These are phyloP conservation scores for Coemansia sp. DNA, from an alignment of 192 early-diverging fungal species.

Conservation along the genomic window DNA sequence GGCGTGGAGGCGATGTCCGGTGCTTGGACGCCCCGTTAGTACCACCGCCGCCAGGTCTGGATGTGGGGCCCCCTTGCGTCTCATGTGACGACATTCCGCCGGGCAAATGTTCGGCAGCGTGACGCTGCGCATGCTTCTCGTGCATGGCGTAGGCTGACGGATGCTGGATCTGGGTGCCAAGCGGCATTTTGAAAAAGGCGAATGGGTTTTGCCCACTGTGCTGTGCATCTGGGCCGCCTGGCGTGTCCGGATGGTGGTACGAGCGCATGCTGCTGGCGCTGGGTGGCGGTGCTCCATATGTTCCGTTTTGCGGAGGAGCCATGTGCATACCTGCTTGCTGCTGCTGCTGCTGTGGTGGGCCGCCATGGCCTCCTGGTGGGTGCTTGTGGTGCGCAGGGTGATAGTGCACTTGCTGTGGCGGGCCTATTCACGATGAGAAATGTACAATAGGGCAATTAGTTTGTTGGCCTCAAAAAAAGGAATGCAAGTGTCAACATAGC, in stretches of 20 bases:
- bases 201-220: slow-evolving; percentile 39
- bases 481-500: too few species aligned
- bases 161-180: slow-evolving; percentile 44
- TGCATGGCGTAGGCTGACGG: slow-evolving; percentile 43
- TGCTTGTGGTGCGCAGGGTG: background rate
- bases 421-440: background rate
- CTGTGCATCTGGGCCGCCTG: slow-evolving; percentile 40
- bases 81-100: slow-evolving; percentile 11
- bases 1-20: background rate
- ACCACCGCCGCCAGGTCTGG: background rate
- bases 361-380: background rate
- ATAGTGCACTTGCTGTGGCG: slow-evolving; percentile 1
- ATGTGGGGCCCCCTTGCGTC: background rate
- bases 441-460: background rate
- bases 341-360: background rate
- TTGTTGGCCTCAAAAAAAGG: too few species aligned
- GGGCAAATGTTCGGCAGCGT: background rate
- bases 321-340: slow-evolving; percentile 14
- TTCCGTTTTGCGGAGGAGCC: slow-evolving; percentile 6
- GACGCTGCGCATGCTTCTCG: slow-evolving; percentile 10
- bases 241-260: slow-evolving; percentile 56
- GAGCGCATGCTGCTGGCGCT: slow-evolving; percentile 21
- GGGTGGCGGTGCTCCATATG: slow-evolving; percentile 17
- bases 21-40: background rate
- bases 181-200: slow-evolving; percentile 54